Evolutionary conservation across 176 grass and related monocot species (phyloP).

Genomic region (Eragrostis nindensis): DNA sequence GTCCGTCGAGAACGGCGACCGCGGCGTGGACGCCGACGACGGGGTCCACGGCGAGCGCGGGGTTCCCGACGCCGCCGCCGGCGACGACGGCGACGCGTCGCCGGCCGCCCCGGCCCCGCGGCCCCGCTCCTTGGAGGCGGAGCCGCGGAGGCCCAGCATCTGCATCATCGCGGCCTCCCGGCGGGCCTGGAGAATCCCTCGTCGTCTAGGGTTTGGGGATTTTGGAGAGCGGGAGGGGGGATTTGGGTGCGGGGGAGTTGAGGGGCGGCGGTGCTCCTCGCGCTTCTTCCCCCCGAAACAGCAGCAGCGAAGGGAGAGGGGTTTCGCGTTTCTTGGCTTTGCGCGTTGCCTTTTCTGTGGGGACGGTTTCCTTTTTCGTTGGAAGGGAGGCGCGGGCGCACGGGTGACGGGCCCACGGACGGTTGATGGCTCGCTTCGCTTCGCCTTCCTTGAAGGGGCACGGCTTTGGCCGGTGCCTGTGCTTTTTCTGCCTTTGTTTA

Average conservation of each 20-base stretch:
- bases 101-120: slow-evolving; percentile 29
- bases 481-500: neutral
- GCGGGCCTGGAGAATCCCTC: neutral
- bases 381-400: neutral
- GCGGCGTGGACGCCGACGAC: slow-evolving; percentile 36
- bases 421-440: neutral
- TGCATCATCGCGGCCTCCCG: slow-evolving; percentile 56
- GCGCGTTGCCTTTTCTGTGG: neutral
- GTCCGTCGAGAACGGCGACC: slow-evolving; percentile 6
- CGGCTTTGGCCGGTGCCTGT: neutral
- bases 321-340: neutral
- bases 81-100: neutral
- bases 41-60: slow-evolving; percentile 10
- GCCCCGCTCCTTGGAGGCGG: slow-evolving; percentile 52
- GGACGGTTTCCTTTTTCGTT: neutral
- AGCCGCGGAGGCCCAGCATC: slow-evolving; percentile 67
- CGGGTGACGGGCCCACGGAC: neutral
- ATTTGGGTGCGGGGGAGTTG: neutral
- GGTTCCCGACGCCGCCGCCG: neutral
- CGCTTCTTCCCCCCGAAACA: neutral
- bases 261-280: neutral
- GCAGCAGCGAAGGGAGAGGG: neutral
- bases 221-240: neutral
- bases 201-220: slow-evolving; percentile 39
- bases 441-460: neutral